Evolutionary conservation across 805 yeast genomes (phyloP).

Genomic region (baker's yeast (Saccharomyces cerevisiae)): DNA sequence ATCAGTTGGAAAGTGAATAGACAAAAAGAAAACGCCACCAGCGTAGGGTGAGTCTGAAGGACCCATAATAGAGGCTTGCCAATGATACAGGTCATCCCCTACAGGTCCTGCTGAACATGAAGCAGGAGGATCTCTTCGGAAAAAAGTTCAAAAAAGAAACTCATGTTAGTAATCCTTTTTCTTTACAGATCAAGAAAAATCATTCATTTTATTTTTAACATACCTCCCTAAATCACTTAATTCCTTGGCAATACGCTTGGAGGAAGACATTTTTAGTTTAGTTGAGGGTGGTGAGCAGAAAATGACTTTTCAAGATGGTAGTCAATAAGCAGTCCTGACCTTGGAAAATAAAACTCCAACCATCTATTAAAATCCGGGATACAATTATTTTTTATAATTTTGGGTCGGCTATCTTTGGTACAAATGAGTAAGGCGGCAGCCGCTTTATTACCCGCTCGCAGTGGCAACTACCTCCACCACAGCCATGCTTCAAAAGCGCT

Average conservation of each 20-base stretch:
- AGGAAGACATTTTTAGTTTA: slow-evolving; percentile 1
- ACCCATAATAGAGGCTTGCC: slow-evolving; percentile 99
- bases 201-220: not conserved
- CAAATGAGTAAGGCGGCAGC: not conserved
- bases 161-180: not conserved
- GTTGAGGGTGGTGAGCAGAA: not conserved
- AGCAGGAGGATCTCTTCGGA: slow-evolving; percentile 85
- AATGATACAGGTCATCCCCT: slow-evolving; percentile 92
- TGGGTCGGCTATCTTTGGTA: not conserved
- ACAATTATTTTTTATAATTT: not conserved
- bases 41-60: slow-evolving; percentile 87
- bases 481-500: not conserved
- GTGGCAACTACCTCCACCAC: not conserved
- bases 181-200: not conserved
- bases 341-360: not conserved
- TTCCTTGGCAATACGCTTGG: slow-evolving; percentile 10
- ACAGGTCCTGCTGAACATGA: slow-evolving; percentile 98
- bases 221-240: slow-evolving; percentile 6
- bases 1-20: slow-evolving; percentile 96
- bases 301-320: not conserved
- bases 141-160: not conserved
- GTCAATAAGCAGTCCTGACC: not conserved
- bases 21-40: slow-evolving; percentile 89
- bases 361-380: not conserved
- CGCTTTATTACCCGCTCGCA: not conserved